Conservation (phyloP, 805 yeast species). For the Yarrowia deformans region DNA sequence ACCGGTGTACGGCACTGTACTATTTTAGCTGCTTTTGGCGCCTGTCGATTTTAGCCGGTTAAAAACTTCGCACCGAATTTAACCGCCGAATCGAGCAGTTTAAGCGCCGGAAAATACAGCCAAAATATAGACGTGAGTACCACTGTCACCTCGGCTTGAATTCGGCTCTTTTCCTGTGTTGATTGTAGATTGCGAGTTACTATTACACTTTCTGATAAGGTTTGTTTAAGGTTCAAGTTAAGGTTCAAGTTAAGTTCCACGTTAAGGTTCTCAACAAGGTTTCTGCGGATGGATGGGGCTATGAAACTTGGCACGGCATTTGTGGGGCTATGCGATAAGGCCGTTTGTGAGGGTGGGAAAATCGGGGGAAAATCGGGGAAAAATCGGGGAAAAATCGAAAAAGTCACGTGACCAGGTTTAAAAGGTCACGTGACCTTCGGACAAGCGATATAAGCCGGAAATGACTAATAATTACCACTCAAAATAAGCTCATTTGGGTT, state of each 20-base stretch:
- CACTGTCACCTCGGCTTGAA: no score
- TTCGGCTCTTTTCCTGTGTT: background rate
- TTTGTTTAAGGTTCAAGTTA: background rate
- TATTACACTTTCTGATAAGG: background rate
- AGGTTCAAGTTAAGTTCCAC: no score
- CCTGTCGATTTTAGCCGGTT: no score
- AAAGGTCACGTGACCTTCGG: background rate
- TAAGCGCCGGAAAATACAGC: no score
- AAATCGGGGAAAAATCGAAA: background rate
- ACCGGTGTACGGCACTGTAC: conserved; percentile 7
- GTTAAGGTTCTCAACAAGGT: background rate
- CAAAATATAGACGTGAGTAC: no score
- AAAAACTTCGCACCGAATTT: no score
- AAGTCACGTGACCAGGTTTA: background rate
- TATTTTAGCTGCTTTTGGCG: background rate
- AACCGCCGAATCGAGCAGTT: no score
- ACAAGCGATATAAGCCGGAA: no score
- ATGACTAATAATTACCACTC: no score
- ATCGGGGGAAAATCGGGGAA: background rate
- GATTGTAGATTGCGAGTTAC: no score
- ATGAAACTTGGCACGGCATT: conserved; percentile 19
- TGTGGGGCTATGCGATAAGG: background rate
- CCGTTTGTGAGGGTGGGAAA: background rate
- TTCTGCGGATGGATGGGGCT: conserved; percentile 20
- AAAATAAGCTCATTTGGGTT: no score